phyloP scores from a whole-genome alignment of 23 red algal species.

The Gracilaria domingensis region DNA sequence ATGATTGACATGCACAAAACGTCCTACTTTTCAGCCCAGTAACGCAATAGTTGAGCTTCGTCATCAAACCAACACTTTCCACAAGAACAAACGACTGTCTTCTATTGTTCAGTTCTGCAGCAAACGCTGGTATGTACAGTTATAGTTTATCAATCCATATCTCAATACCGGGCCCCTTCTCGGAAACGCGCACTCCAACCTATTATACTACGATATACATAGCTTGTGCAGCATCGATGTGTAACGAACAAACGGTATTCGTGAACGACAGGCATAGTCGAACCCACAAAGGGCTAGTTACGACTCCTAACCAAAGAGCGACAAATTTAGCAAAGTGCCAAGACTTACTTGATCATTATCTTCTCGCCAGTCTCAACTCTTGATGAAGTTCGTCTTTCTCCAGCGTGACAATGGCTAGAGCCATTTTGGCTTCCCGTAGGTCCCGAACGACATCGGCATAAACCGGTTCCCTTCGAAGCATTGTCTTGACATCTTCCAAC shows the following conservation, averaged over 20 bases:
- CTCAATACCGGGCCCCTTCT: background rate
- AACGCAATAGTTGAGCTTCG: background rate
- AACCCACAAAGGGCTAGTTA: background rate
- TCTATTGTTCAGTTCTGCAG: conserved; percentile 13
- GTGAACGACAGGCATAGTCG: background rate
- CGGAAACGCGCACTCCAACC: background rate
- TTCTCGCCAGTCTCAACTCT: conserved; percentile 33
- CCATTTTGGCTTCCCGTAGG: conserved; percentile 73
- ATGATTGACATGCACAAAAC: background rate
- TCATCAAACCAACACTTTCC: background rate
- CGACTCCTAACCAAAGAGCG: background rate
- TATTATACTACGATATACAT: background rate
- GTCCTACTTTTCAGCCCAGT: background rate
- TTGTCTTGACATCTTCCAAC: conserved; percentile 54
- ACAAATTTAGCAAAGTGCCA: background rate
- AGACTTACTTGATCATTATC: background rate
- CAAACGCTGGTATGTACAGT: conserved; percentile 18
- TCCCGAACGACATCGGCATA: conserved; percentile 72
- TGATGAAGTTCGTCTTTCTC: conserved; percentile 67
- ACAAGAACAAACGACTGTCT: background rate
- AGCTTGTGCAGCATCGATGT: background rate
- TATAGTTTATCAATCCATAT: background rate
- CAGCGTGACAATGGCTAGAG: conserved; percentile 65
- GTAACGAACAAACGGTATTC: background rate
- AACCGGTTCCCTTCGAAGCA: conserved; percentile 62